Evolutionary conservation across 306 rosid species (phyloP).

Genomic region (Canavalia ensiformis): DNA sequence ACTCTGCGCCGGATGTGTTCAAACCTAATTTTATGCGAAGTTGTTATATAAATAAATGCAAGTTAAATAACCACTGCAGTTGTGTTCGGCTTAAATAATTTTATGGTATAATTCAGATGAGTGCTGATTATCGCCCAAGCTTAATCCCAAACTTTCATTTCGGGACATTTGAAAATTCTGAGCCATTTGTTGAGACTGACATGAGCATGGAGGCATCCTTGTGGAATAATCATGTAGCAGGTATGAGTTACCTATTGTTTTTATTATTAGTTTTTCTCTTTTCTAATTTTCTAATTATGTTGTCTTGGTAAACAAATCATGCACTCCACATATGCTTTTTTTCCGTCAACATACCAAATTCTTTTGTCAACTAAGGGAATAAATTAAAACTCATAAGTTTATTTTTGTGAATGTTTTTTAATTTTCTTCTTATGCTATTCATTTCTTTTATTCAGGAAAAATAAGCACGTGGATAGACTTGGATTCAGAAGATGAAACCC

Average conservation of each 20-base stretch:
- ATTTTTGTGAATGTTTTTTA: too few relatives aligned
- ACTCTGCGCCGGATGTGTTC: too few relatives aligned
- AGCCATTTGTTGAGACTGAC: neutral
- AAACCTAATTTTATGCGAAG: too few relatives aligned
- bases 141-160: conserved; percentile 5
- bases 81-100: neutral
- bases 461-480: conserved; percentile 19
- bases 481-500: neutral
- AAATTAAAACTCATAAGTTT: too few relatives aligned
- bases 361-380: too few relatives aligned
- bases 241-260: too few relatives aligned
- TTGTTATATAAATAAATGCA: neutral
- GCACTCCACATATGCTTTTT: too few relatives aligned
- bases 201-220: neutral
- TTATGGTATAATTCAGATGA: conserved; percentile 57
- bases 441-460: conserved; percentile 26
- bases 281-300: too few relatives aligned
- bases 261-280: too few relatives aligned
- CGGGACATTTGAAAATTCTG: neutral
- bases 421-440: neutral
- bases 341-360: too few relatives aligned
- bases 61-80: neutral
- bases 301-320: too few relatives aligned
- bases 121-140: conserved; percentile 79
- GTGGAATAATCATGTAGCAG: too few relatives aligned